These are phyloP conservation scores for Pythium aristosporum DNA, from an alignment of 352 stramenopile species.

Conservation along the genomic window DNA sequence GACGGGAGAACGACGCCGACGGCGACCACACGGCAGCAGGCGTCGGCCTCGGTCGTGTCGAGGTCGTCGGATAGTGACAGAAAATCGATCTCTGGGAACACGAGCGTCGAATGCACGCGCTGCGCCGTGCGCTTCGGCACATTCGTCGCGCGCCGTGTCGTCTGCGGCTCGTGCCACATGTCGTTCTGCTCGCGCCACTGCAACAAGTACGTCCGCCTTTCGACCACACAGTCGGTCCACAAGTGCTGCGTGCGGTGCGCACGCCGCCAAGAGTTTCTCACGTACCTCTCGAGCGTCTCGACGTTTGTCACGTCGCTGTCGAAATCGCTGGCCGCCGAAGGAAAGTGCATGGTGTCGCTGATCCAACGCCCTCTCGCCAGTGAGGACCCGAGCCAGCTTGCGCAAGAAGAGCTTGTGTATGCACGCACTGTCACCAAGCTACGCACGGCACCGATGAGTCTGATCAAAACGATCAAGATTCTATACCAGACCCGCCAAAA, in stretches of 20 bases:
- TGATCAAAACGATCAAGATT: conserved; percentile 81
- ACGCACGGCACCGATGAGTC: conserved; percentile 52
- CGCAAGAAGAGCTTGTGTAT: conserved; percentile 32
- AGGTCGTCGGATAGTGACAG: conserved; percentile 16
- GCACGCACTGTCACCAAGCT: conserved; percentile 54
- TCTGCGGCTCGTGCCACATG: conserved; percentile 59
- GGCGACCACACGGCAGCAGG: conserved; percentile 1
- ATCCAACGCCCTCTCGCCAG: conserved; percentile 8
- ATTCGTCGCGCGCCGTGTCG: conserved; percentile 42
- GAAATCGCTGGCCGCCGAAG: conserved; percentile 17
- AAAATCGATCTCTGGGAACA: neutral
- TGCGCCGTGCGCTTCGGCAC: conserved; percentile 56
- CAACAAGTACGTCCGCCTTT: conserved; percentile 42
- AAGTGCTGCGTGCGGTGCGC: conserved; percentile 57
- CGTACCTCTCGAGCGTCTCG: conserved; percentile 36
- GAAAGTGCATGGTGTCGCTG: conserved; percentile 18
- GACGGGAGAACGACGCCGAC: conserved; percentile 1
- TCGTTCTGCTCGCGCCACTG: conserved; percentile 70
- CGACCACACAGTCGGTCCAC: conserved; percentile 34
- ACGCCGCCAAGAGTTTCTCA: conserved; percentile 57
- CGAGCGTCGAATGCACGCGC: conserved; percentile 35
- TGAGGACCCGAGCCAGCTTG: conserved; percentile 1
- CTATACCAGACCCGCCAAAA: conserved; percentile 75
- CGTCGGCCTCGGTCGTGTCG: conserved; percentile 20
- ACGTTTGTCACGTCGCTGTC: conserved; percentile 40